Percentiles rank a stretch among this genome's conserved stretches.
Evolutionary conservation across 2,329 filamentous ascomycete species (phyloP).

Genomic region (Cadophora sp.): DNA sequence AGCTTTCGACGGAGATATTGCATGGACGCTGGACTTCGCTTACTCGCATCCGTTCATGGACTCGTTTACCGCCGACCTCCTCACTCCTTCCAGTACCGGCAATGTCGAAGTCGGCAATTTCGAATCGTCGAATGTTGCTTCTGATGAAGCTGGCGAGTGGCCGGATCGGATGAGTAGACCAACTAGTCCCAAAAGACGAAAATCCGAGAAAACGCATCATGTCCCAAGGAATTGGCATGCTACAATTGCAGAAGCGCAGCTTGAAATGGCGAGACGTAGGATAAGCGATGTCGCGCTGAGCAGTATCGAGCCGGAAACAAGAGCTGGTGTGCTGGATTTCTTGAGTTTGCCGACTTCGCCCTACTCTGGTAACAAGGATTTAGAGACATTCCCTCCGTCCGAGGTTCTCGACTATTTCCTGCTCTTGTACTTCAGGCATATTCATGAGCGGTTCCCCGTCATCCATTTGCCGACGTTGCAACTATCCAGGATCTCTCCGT

Average conservation of each 20-base stretch:
- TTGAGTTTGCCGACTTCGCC: background rate
- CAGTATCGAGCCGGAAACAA: background rate
- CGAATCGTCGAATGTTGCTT: background rate
- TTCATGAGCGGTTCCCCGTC: background rate
- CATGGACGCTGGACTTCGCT: constrained; percentile 5
- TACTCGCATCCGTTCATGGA: constrained; percentile 1
- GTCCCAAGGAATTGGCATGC: background rate
- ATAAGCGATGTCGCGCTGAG: constrained; percentile 1
- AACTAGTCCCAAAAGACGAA: background rate
- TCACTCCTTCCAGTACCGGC: background rate
- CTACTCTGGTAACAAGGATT: background rate
- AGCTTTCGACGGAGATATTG: constrained; percentile 13
- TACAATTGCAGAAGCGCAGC: background rate
- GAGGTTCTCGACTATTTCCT: background rate
- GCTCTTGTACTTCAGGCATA: background rate
- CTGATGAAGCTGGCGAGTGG: constrained; percentile 6
- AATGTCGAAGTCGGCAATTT: background rate
- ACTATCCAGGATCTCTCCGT: background rate
- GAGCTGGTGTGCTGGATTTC: background rate
- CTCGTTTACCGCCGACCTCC: background rate
- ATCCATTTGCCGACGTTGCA: constrained; percentile 4
- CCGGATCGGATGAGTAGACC: constrained; percentile 10
- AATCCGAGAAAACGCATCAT: background rate
- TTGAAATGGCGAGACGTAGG: background rate
- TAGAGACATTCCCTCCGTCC: background rate